Percentiles rank a stretch among this genome's conserved stretches.
Evolutionary conservation across 768 basidiomycete species (phyloP).

Genomic region (Russula emetica): DNA sequence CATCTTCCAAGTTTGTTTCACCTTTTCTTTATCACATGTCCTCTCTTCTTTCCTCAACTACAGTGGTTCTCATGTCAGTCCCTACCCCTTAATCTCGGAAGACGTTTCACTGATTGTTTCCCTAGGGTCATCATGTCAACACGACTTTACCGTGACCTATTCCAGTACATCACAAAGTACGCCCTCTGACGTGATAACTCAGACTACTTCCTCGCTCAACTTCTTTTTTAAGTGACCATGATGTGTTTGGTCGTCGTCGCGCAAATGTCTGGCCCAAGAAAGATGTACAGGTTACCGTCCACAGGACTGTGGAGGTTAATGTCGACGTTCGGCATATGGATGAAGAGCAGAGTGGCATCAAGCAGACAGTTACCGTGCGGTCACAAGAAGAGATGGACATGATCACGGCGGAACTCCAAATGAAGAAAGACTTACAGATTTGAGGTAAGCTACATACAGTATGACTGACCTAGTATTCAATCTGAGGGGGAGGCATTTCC

Average conservation of each 20-base stretch:
- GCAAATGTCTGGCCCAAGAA: slow-evolving; percentile 10
- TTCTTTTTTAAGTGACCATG: slow-evolving; percentile 22
- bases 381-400: slow-evolving; percentile 20
- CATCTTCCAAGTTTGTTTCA: not conserved
- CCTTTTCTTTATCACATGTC: not conserved
- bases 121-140: slow-evolving; percentile 25
- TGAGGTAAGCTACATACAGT: slow-evolving; percentile 15
- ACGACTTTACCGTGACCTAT: slow-evolving; percentile 25
- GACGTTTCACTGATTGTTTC: not conserved
- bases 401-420: slow-evolving; percentile 14
- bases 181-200: slow-evolving; percentile 8
- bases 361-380: slow-evolving; percentile 10
- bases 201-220: slow-evolving; percentile 15
- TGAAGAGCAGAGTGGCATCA: slow-evolving; percentile 5
- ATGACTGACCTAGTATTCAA: not conserved
- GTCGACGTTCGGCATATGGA: slow-evolving; percentile 17
- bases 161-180: slow-evolving; percentile 27
- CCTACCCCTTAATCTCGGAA: not conserved
- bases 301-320: slow-evolving; percentile 21
- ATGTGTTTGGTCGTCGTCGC: slow-evolving; percentile 23
- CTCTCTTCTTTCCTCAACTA: not conserved
- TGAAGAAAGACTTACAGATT: slow-evolving; percentile 25
- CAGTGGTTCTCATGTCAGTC: slow-evolving; percentile 28
- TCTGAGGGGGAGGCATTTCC: not conserved
- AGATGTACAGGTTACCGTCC: slow-evolving; percentile 22